phyloP scores from a whole-genome alignment of 805 yeast genomes.

The Candida incommunis region DNA sequence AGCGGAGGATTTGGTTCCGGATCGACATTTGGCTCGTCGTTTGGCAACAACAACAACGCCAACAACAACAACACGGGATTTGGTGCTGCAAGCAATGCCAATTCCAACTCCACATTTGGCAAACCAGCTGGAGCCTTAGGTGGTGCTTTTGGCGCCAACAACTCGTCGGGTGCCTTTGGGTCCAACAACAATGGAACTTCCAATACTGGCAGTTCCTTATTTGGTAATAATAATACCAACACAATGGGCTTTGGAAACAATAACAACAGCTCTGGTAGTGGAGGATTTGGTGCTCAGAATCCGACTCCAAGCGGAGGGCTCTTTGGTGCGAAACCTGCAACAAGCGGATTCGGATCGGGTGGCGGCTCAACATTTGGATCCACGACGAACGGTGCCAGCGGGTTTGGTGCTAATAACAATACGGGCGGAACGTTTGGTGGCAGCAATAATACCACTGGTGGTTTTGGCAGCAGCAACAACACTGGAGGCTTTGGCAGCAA shows the following conservation, averaged over 20 bases:
- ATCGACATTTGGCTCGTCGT: not conserved
- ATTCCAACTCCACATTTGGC: no score
- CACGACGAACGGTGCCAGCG: constrained; percentile 1
- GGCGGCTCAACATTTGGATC: constrained; percentile 1
- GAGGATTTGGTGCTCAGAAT: not conserved
- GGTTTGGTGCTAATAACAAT: constrained; percentile 3
- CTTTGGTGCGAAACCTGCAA: constrained; percentile 8
- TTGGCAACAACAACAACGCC: not conserved
- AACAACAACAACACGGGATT: constrained; percentile 13
- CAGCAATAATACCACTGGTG: constrained; percentile 11
- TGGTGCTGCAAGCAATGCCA: no score
- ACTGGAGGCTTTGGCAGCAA: constrained; percentile 10
- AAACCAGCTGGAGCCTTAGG: no score
- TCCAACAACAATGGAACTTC: not conserved
- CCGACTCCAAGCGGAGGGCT: constrained; percentile 4
- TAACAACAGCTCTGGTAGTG: constrained; percentile 1
- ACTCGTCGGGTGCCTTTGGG: constrained; percentile 1
- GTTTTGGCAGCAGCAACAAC: constrained; percentile 3
- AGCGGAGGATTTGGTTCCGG: no score
- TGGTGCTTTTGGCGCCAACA: constrained; percentile 21
- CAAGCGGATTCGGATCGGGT: constrained; percentile 12
- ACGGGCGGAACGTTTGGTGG: constrained; percentile 4
- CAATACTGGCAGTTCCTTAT: not conserved
- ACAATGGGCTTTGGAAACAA: no score
- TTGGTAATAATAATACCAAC: constrained; percentile 3